Evolutionary conservation across 2,329 filamentous ascomycete genomes (phyloP), one percentile per base, ranked within the genome.

Genomic region (Camptophora hylomeconis): DNA sequence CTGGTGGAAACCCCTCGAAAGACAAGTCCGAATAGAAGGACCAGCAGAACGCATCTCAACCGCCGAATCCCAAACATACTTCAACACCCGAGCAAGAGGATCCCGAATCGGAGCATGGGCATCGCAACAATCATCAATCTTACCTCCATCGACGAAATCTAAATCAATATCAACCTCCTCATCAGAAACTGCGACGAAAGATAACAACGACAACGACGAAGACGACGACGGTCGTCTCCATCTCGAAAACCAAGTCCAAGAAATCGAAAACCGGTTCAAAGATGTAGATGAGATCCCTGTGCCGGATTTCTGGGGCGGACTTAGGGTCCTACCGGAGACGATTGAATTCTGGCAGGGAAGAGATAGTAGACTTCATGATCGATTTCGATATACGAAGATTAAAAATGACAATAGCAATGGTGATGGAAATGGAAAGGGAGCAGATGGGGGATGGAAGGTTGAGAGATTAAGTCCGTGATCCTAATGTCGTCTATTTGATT

Each of bases 301-400:
- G 27, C 89, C 89, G 3, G 76, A 80, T 7, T 94, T 93, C 52
- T 98, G 89, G 89, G 89, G 89, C 17, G 89, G 89, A 0, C 51
- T 94, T 52, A 73, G 87, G 44, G 69, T 98, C 36, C 67, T 86
- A 39, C 87, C 89, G 0, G 79, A 84, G 48, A 71, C 73, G 45
- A 68, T 98, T 26, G 89, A 98, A 66, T 98, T 98, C 53, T 98
- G 89, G 72, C 86, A 94, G 63, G 89, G 89, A 3, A 70, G 89
- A 45, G 70, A 82, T 50, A 93, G 78, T 57, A 68, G 89, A 35
- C 58, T 98, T 54, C 89, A 98, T 58, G 89, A 98, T 63, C 77
- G 89, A 14, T 95, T 98, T 52, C 69, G 75, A 37, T 95, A 94
- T 57, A 72, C 73, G 32, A 74, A 69, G 51, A 65, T 70, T 27